A percentile compares a stretch with the other conserved stretches of the same genome.
phyloP scores from a whole-genome alignment of 1,284 basidiomycete species.

The Phlebopus sp. region DNA sequence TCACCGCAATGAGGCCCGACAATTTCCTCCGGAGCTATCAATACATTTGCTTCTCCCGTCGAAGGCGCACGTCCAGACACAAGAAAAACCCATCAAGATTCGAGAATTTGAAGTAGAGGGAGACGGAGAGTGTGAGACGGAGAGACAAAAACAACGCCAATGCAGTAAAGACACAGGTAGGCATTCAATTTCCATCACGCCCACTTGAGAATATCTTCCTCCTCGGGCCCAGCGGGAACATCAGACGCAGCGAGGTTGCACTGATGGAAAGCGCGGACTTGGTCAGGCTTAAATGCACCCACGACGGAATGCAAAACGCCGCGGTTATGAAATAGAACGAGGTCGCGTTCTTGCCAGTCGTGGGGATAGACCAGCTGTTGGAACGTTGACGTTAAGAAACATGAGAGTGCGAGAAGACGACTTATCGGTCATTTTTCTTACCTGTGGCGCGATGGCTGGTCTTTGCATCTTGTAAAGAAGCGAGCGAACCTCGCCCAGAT shows the following conservation, averaged over 20 bases:
- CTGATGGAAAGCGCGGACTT: slow-evolving; percentile 64
- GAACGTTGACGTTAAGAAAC: not conserved
- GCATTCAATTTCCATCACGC: slow-evolving; percentile 27
- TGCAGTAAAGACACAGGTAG: no score
- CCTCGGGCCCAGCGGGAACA: slow-evolving; percentile 50
- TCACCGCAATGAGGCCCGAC: no score
- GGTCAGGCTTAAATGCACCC: slow-evolving; percentile 60
- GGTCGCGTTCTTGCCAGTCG: slow-evolving; percentile 59
- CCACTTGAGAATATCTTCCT: slow-evolving; percentile 45
- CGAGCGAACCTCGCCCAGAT: slow-evolving; percentile 59
- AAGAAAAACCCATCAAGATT: no score
- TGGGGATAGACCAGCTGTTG: slow-evolving; percentile 56
- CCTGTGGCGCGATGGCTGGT: slow-evolving; percentile 65
- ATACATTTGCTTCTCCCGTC: no score
- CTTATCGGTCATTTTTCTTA: slow-evolving; percentile 25
- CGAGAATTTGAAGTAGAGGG: no score
- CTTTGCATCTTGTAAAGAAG: slow-evolving; percentile 71
- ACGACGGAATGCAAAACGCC: slow-evolving; percentile 71
- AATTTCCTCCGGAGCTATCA: no score
- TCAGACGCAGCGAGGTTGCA: slow-evolving; percentile 67
- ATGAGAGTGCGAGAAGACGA: not conserved
- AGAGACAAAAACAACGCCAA: no score
- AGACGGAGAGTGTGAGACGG: no score
- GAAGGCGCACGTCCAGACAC: no score
- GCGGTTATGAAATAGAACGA: slow-evolving; percentile 71